phyloP scores from a whole-genome alignment of 2,329 filamentous ascomycete species.

The Aspergillus chevalieri region DNA sequence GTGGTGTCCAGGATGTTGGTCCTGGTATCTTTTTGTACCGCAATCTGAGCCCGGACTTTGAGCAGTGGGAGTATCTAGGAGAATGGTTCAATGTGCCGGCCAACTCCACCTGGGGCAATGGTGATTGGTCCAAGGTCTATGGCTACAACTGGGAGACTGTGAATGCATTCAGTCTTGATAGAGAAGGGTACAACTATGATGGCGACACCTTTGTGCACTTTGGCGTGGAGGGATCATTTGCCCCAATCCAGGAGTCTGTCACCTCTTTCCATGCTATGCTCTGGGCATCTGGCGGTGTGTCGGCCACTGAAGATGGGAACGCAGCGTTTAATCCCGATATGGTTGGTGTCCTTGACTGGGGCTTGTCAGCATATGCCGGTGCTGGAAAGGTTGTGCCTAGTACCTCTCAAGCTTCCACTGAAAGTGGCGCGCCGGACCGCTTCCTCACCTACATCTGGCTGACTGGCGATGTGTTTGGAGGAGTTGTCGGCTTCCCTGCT shows the following conservation, averaged over 20 bases:
- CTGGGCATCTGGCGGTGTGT: slow-evolving; percentile 10
- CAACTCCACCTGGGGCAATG: slow-evolving; percentile 15
- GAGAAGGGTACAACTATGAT: slow-evolving; percentile 10
- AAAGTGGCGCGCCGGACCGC: slow-evolving; percentile 12
- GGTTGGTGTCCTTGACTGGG: slow-evolving; percentile 16
- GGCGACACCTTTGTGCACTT: slow-evolving; percentile 13
- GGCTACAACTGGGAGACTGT: slow-evolving; percentile 16
- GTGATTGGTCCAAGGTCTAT: slow-evolving; percentile 14
- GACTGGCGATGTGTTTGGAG: slow-evolving; percentile 10
- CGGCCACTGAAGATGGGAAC: neutral
- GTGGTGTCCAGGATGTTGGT: slow-evolving; percentile 11
- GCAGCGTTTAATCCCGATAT: slow-evolving; percentile 12
- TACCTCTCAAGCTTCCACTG: slow-evolving; percentile 7
- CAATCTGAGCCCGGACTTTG: slow-evolving; percentile 9
- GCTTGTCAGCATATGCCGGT: slow-evolving; percentile 11
- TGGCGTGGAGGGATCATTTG: slow-evolving; percentile 11
- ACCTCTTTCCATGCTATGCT: slow-evolving; percentile 15
- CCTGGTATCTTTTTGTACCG: slow-evolving; percentile 15
- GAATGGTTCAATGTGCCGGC: slow-evolving; percentile 14
- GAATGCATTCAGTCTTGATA: slow-evolving; percentile 10
- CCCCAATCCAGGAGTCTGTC: slow-evolving; percentile 7
- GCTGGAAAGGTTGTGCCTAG: slow-evolving; percentile 13
- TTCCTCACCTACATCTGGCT: slow-evolving; percentile 14
- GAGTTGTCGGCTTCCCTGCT: slow-evolving; percentile 8
- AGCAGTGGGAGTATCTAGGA: slow-evolving; percentile 16